phyloP scores from a whole-genome alignment of 2,329 filamentous ascomycete genomes.

The Atkinsonella texensis region DNA sequence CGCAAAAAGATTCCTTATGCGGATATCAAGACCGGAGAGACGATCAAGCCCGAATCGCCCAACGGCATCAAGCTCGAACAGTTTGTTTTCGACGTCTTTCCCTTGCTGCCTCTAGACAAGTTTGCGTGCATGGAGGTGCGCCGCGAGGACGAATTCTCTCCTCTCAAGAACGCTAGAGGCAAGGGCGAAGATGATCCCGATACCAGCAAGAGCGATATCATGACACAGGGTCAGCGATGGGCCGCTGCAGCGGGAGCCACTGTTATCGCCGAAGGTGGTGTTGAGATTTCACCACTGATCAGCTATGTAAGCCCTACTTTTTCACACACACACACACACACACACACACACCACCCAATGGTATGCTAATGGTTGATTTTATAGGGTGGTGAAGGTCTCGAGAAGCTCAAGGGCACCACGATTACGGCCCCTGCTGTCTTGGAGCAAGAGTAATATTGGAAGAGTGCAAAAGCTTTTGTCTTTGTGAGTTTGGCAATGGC shows the following conservation, averaged over 20 bases:
- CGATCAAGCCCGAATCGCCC: slow-evolving; percentile 82
- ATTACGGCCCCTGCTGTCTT: slow-evolving; percentile 41
- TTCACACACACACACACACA: not conserved
- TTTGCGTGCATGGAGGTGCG: slow-evolving; percentile 95
- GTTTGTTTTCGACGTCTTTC: slow-evolving; percentile 98
- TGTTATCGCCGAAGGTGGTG: slow-evolving; percentile 57
- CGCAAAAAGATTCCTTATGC: slow-evolving; percentile 95
- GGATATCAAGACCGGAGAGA: slow-evolving; percentile 63
- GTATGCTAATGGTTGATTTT: slow-evolving; percentile 6
- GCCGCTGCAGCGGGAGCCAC: slow-evolving; percentile 64
- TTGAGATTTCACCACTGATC: slow-evolving; percentile 85
- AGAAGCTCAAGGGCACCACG: slow-evolving; percentile 39
- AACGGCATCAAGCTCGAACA: slow-evolving; percentile 99
- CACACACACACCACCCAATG: not conserved
- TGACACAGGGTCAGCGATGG: slow-evolving; percentile 84
- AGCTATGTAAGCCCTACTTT: slow-evolving; percentile 71
- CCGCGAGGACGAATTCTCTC: slow-evolving; percentile 96
- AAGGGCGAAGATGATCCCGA: slow-evolving; percentile 89
- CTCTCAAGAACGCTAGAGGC: slow-evolving; percentile 79
- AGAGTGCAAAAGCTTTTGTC: not conserved
- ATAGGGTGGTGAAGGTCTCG: slow-evolving; percentile 52
- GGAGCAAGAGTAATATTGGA: slow-evolving; percentile 27
- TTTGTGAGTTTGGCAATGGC: not conserved
- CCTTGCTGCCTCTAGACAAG: slow-evolving; percentile 69
- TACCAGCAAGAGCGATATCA: slow-evolving; percentile 82